These are phyloP conservation scores for Calonectria multiphialidica DNA, from an alignment of 2,329 filamentous ascomycete genomes.

Conservation along the genomic window DNA sequence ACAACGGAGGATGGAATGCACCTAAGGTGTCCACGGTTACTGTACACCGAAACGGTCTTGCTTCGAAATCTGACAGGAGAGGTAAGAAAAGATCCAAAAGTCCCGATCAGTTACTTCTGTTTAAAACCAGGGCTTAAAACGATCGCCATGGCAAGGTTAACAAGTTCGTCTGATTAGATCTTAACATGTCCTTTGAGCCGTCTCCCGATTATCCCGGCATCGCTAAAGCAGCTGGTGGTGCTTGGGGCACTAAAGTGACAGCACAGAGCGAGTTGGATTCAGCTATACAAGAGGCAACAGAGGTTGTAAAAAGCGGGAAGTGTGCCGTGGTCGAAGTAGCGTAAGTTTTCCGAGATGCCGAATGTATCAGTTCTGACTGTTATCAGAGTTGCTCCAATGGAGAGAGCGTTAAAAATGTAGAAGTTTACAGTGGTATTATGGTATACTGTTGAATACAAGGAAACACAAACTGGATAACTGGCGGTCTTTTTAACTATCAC, in stretches of 20 bases:
- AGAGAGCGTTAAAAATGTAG: not conserved
- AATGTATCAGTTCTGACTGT: not conserved
- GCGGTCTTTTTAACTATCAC: no score
- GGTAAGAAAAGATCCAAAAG: not conserved
- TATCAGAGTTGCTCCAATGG: not conserved
- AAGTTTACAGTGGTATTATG: no score
- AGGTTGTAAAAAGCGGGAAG: not conserved
- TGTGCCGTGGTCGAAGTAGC: not conserved
- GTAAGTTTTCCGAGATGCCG: not conserved
- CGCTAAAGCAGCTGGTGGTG: not conserved
- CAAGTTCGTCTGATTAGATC: not conserved
- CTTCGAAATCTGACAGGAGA: not conserved
- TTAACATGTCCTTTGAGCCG: not conserved
- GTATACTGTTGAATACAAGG: no score
- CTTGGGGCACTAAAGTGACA: not conserved
- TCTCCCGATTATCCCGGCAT: not conserved
- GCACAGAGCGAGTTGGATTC: not conserved
- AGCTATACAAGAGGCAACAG: not conserved
- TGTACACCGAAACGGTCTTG: not conserved
- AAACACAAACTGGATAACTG: no score
- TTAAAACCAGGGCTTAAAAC: not conserved
- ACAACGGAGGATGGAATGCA: not conserved
- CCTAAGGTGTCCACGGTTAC: not conserved
- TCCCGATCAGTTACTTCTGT: no score
- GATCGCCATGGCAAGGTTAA: not conserved